Conservation (phyloP, 179 eudicot genomes). For the Drosera spatulata region DNA sequence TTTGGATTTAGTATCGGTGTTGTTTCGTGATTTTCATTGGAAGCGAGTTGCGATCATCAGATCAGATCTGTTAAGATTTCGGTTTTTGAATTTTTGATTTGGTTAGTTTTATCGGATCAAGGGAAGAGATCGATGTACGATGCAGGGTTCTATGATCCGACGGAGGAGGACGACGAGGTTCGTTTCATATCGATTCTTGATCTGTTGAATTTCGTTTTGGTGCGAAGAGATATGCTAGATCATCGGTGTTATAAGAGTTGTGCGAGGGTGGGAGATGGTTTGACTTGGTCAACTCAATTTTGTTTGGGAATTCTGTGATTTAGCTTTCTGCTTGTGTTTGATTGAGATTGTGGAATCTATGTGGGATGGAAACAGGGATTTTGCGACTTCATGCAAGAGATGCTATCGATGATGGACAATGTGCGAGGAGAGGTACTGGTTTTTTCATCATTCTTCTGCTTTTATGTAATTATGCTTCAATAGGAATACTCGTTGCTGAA, state of each 20-base stretch:
- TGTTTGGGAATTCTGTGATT: no score
- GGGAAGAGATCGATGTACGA: conserved; percentile 80
- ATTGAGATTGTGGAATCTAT: no score
- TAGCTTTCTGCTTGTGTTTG: no score
- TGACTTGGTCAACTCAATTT: no score
- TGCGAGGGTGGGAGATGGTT: no score
- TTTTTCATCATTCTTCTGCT: background rate
- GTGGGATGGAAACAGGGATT: conserved; percentile 45
- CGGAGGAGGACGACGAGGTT: conserved; percentile 68
- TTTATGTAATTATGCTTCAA: no score
- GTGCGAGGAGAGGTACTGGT: conserved; percentile 38
- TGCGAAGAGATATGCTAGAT: no score
- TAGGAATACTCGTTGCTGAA: no score
- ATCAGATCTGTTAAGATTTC: no score
- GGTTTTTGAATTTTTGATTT: background rate
- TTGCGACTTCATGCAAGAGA: conserved; percentile 81
- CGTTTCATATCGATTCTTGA: conserved; percentile 4
- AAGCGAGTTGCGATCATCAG: no score
- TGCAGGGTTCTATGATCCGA: conserved; percentile 74
- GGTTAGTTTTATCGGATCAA: conserved; percentile 72
- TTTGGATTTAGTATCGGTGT: background rate
- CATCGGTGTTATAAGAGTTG: no score
- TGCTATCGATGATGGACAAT: conserved; percentile 72
- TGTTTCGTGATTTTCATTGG: background rate
- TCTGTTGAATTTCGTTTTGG: background rate